Evolutionary conservation across 2,329 filamentous ascomycete genomes (phyloP), one percentile per base, ranked within the genome.

Genomic region (Trichoderma atrobrunneum): DNA sequence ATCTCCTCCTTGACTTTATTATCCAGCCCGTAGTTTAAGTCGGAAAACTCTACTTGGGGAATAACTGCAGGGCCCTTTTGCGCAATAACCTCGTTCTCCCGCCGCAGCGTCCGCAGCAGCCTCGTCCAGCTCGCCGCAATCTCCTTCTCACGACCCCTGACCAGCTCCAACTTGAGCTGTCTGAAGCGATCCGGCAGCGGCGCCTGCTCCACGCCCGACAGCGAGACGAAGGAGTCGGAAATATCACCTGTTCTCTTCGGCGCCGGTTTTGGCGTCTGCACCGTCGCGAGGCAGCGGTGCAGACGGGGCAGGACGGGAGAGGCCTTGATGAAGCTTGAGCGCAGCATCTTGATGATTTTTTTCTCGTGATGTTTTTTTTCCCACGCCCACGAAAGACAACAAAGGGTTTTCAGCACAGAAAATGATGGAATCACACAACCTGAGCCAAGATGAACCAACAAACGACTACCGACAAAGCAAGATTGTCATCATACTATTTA

Each of bases 241-340:
- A 91, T 91, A 74, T 90, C 86, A 3, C 89, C 89, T 74, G 89
- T 87, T 51, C 86, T 84, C 75, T 89, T 89, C 14, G 75, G 21
- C 11, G 74, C 66, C 34, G 34, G 72, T n/a, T 72, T 73, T 70
- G 66, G 30, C 3, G 65, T 51, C 28, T 73, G 63, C 36, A 65
- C 71, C 16, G 71, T 72, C 28, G 71, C 71, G 1, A 70, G 36
- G 60, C 39, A 26, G 18, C 71, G 71, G 24, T 43, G 61, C 11
- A 74, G 62, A 43, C 68, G 43, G 21, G 69, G 72, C 51, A 63
- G 63, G 59, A 30, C 36, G 24, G 43, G 71, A 5, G 73, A 34
- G n/a, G 72, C 56, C 51, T 65, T 72, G 54, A 59, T 56, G 12
- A 74, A 56, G 32, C 32, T 70, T 57, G 70, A 60, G 61, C 72